Base-by-base conservation (phyloP, 2,329 filamentous ascomycete genomes). In the Macroventuria anomochaeta region DNA sequence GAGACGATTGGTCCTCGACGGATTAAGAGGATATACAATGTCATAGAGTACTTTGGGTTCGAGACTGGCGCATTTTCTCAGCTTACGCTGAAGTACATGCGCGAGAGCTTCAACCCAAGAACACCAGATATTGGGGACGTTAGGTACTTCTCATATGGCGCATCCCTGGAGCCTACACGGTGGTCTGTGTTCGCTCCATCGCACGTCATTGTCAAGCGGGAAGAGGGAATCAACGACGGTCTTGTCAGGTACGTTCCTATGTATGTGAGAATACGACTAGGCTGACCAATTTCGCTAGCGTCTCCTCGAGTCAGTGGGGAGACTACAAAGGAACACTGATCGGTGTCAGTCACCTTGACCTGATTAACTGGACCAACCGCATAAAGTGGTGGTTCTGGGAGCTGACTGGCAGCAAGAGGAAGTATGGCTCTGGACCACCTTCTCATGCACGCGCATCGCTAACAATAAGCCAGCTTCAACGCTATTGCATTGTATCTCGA, bases 331-430 rank as follows among this genome's bases (percentile, higher is more conserved):
- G 85, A 23, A 88, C 85, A 1, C 65, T 88, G 43, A 76, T 85
- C n/a, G 82, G 82, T 3, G 85, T 87, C 53, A 86, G 81, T 67
- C 85, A 88, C 73, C 69, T 88, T 39, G 85, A 88, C 61, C 67
- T 87, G 57, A 88, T 88, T 70, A 88, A 88, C 61, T 88, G 85
- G 85, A 85, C 83, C 23, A 87, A 86, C 58, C 76, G 84, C 25
- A 62, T 86, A 31, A 81, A 85, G 61, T 85, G 82, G 81, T 77
- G 83, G 52, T 76, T 84, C 41, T 84, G 82, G 68, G 76, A 81
- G 53, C 63, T 87, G 46, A 82, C 80, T 2, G 82, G 85, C 3
- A 80, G 80, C 53, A 81, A 80, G 68, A 75, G 78, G 61, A 84
- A 80, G 79, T 84, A 59, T 21, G 62, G 40, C n/a, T 20, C 6